Evolutionary conservation across 805 yeast species (phyloP).

Genomic region (Yarrowia osloensis): DNA sequence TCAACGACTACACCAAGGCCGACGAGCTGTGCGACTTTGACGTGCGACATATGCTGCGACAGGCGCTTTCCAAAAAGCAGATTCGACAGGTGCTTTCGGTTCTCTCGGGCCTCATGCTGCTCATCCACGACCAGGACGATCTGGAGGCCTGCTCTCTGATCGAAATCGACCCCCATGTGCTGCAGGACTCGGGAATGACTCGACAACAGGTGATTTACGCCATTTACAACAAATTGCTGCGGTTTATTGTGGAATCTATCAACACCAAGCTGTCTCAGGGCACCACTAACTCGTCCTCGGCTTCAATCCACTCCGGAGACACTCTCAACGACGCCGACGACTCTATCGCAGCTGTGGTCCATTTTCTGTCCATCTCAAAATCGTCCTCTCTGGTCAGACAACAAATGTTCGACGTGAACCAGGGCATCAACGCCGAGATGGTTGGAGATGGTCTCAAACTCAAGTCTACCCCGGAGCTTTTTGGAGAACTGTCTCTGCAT

Average conservation of each 20-base stretch:
- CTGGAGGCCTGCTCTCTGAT: slow-evolving; percentile 47
- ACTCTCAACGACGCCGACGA: slow-evolving; percentile 35
- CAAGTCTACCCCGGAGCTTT: slow-evolving; percentile 36
- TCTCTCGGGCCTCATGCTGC: slow-evolving; percentile 45
- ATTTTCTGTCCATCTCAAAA: slow-evolving; percentile 46
- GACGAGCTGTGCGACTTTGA: slow-evolving; percentile 22
- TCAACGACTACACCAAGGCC: slow-evolving; percentile 11
- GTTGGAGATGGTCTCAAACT: slow-evolving; percentile 42
- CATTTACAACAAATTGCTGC: slow-evolving; percentile 42
- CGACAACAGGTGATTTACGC: slow-evolving; percentile 42
- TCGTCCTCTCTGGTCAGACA: slow-evolving; percentile 37
- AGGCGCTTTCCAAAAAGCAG: slow-evolving; percentile 16
- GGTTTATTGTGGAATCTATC: slow-evolving; percentile 41
- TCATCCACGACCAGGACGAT: slow-evolving; percentile 44
- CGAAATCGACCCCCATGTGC: slow-evolving; percentile 43
- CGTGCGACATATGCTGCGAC: slow-evolving; percentile 20
- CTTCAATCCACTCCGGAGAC: slow-evolving; percentile 10
- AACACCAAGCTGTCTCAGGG: slow-evolving; percentile 43
- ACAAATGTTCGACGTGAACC: slow-evolving; percentile 43
- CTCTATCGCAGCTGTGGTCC: slow-evolving; percentile 37
- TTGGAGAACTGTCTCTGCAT: slow-evolving; percentile 12
- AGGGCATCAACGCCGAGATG: slow-evolving; percentile 45
- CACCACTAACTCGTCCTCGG: slow-evolving; percentile 5
- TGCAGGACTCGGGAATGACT: slow-evolving; percentile 35
- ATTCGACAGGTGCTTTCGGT: slow-evolving; percentile 42